Conservation (phyloP, 345 rosid species). For the Angophora floribunda region DNA sequence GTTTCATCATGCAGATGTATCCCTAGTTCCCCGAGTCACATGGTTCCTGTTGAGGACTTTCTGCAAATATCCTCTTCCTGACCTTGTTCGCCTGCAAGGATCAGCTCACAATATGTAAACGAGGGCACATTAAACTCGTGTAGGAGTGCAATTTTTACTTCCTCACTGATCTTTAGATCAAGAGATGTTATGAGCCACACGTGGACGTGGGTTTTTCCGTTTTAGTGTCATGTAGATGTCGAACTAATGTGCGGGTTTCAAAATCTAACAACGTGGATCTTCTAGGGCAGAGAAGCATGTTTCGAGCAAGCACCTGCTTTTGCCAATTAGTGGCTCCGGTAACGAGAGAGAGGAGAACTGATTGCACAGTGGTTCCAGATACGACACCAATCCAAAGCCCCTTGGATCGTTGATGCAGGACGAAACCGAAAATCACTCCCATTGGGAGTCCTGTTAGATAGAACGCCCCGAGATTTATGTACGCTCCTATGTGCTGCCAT, state of each 20-base stretch:
- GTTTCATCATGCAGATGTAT: background rate
- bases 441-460: slow-evolving; percentile 24
- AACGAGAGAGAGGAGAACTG: slow-evolving; percentile 2
- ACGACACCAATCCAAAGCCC: slow-evolving; percentile 34
- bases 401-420: slow-evolving; percentile 11
- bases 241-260: background rate
- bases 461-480: slow-evolving; percentile 20
- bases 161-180: background rate
- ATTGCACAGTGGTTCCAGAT: slow-evolving; percentile 15
- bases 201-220: background rate
- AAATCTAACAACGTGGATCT: background rate
- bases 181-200: background rate
- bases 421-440: slow-evolving; percentile 10
- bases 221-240: background rate
- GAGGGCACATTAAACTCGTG: background rate
- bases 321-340: slow-evolving; percentile 13
- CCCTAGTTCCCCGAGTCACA: background rate
- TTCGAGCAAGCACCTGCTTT: slow-evolving; percentile 15
- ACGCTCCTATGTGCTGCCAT: slow-evolving; percentile 25
- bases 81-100: slow-evolving; percentile 23
- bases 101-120: background rate
- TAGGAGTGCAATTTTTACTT: background rate
- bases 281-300: background rate
- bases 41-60: background rate
- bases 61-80: slow-evolving; percentile 20